phyloP scores from a whole-genome alignment of 2,329 filamentous ascomycete species.

The Setomelanomma holmii region DNA sequence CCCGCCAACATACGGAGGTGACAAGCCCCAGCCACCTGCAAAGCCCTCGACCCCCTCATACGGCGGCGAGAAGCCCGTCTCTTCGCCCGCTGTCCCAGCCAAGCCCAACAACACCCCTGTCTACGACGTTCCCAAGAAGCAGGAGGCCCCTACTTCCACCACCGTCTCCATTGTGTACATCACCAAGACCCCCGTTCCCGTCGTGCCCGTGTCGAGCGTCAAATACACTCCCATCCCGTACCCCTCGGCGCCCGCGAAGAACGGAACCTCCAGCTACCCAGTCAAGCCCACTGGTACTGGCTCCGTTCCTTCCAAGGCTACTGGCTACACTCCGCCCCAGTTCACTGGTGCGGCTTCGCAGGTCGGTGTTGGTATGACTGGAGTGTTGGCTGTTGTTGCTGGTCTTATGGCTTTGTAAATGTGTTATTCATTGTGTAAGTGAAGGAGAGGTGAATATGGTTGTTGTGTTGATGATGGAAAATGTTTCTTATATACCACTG shows the following conservation, averaged over 20 bases:
- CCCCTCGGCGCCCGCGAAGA: slow-evolving; percentile 1
- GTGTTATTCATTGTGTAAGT: not conserved
- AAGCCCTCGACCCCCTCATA: not conserved
- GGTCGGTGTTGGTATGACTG: slow-evolving; percentile 1
- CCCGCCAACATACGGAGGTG: not conserved
- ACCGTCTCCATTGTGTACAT: slow-evolving; percentile 5
- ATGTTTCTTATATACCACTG: not conserved
- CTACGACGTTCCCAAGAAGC: slow-evolving; percentile 8
- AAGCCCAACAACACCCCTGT: not conserved
- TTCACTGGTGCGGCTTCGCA: slow-evolving; percentile 5
- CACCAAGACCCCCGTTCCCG: slow-evolving; percentile 9
- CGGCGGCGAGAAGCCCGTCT: not conserved
- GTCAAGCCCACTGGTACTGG: slow-evolving; percentile 4
- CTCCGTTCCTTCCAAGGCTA: not conserved
- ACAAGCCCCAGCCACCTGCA: not conserved
- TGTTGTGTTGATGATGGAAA: not conserved
- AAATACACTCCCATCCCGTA: slow-evolving; percentile 4
- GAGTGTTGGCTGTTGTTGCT: slow-evolving; percentile 2
- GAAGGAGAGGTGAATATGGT: not conserved
- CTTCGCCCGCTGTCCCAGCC: not conserved
- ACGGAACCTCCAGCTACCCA: slow-evolving; percentile 1
- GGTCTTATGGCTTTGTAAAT: slow-evolving; percentile 6
- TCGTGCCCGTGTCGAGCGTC: not conserved
- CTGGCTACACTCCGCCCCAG: slow-evolving; percentile 4
- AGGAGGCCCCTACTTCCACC: slow-evolving; percentile 1